Percentiles rank a stretch among this genome's conserved stretches.
phyloP scores from a whole-genome alignment of 225 moss, liverwort and hornwort genomes.

The Climacium dendroides region DNA sequence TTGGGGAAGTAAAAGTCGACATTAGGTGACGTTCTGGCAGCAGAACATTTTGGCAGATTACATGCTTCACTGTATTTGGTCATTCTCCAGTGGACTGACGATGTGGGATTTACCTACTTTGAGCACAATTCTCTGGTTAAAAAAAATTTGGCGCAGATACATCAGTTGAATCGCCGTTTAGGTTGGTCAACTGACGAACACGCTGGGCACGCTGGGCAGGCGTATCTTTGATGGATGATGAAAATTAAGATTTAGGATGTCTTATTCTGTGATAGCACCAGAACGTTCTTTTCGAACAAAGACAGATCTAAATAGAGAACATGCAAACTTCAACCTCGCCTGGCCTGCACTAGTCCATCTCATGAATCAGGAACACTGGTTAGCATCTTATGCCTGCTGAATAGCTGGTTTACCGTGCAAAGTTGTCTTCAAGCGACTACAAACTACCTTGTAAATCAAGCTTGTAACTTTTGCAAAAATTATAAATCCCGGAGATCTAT shows the following conservation, averaged over 20 bases:
- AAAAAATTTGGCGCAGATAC: not conserved
- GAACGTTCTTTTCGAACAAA: not conserved
- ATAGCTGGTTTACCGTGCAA: no score
- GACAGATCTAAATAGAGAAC: not conserved
- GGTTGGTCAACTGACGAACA: not conserved
- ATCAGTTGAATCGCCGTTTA: not conserved
- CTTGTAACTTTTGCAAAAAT: not conserved
- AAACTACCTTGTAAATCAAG: not conserved
- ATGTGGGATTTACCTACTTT: not conserved
- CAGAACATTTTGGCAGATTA: not conserved
- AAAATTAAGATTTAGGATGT: not conserved
- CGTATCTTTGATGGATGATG: not conserved
- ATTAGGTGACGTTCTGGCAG: not conserved
- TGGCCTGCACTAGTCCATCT: not conserved
- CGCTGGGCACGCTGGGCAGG: no score
- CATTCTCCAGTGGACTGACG: not conserved
- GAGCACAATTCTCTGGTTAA: not conserved
- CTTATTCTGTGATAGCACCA: not conserved
- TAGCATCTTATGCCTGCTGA: not conserved
- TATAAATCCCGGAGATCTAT: no score
- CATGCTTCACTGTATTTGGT: not conserved
- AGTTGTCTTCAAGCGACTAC: not conserved
- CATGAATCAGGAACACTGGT: not conserved
- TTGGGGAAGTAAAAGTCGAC: not conserved
- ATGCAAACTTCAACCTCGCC: not conserved